phyloP scores from a whole-genome alignment of 495 filamentous ascomycete genomes.

The Clohesyomyces aquaticus region DNA sequence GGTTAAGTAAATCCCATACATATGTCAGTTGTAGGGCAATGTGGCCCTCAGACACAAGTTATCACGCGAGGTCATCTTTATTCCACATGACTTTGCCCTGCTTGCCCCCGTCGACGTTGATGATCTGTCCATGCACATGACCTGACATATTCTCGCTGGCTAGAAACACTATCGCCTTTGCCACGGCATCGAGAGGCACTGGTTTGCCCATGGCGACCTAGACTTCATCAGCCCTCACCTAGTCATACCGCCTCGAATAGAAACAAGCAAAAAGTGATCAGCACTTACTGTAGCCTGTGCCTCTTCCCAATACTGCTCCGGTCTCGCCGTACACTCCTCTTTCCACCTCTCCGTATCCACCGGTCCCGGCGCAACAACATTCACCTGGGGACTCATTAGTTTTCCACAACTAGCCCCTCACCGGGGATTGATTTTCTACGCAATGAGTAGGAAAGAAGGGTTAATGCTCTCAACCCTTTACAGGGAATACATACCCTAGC shows the following conservation, averaged over 20 bases:
- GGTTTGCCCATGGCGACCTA: conserved; percentile 44
- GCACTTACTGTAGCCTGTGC: conserved; percentile 50
- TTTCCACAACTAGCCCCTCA: too few relatives aligned
- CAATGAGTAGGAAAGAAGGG: too few relatives aligned
- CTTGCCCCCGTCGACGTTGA: conserved; percentile 52
- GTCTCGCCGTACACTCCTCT: conserved; percentile 46
- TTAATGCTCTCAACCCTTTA: too few relatives aligned
- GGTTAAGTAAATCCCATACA: too few relatives aligned
- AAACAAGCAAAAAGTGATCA: too few relatives aligned
- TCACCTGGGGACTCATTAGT: too few relatives aligned
- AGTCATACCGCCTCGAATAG: too few relatives aligned
- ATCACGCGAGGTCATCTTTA: conserved; percentile 40
- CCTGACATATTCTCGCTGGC: conserved; percentile 51
- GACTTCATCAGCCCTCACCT: not conserved
- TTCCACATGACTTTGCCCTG: conserved; percentile 50
- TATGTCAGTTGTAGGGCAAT: too few relatives aligned
- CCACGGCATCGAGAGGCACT: conserved; percentile 47
- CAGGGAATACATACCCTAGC: too few relatives aligned
- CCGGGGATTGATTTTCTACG: too few relatives aligned
- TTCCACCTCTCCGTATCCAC: conserved; percentile 50
- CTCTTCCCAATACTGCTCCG: conserved; percentile 47
- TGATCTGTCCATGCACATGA: conserved; percentile 48
- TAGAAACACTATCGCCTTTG: conserved; percentile 49
- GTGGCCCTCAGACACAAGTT: too few relatives aligned
- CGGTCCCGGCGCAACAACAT: conserved; percentile 51